phyloP scores from a whole-genome alignment of 352 stramenopile genomes.

The Pythium angustatum region DNA sequence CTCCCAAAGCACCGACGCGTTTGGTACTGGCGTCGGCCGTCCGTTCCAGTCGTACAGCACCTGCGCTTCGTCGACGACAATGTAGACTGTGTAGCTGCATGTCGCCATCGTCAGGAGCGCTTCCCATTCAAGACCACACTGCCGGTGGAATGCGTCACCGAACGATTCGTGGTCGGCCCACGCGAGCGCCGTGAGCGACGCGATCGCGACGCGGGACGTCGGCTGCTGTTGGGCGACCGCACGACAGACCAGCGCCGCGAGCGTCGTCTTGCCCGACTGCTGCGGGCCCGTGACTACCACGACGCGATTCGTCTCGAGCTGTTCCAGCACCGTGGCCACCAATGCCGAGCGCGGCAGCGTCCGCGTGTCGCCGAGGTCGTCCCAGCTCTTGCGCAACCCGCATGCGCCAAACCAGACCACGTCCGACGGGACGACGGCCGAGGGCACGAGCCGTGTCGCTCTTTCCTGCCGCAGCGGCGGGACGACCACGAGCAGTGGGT shows the following conservation, averaged over 20 bases:
- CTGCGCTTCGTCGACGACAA: neutral
- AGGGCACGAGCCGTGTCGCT: no score
- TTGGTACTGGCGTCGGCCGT: no score
- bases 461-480: neutral
- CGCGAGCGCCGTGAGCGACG: neutral
- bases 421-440: neutral
- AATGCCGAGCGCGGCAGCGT: neutral
- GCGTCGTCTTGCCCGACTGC: neutral
- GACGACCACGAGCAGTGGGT: neutral
- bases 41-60: no score
- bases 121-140: neutral
- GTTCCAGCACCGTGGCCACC: neutral
- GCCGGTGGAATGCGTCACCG: neutral
- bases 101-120: neutral
- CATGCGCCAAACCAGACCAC: neutral
- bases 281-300: neutral
- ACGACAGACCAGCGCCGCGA: constrained; percentile 3
- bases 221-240: neutral
- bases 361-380: neutral
- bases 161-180: neutral
- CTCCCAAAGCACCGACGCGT: no score
- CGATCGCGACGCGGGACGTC: neutral
- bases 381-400: neutral
- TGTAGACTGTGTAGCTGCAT: neutral
- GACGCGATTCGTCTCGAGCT: neutral